Evolutionary conservation across 208 protist species (phyloP), one percentile per base, ranked within the genome.

Genomic region (Spongospora subterranea): DNA sequence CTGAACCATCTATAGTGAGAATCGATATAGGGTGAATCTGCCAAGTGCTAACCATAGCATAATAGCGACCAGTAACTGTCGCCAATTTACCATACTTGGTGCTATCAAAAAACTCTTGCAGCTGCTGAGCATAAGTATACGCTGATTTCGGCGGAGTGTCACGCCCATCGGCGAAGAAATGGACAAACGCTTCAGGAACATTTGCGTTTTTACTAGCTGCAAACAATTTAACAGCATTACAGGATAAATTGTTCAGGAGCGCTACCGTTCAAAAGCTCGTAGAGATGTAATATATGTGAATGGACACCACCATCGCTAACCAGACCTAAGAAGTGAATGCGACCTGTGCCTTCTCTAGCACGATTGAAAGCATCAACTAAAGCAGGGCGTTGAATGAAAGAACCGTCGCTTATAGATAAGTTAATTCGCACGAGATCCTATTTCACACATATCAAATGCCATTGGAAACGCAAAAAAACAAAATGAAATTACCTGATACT

Each of bases 391-490:
- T 0, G 45, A 11, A 32, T 0, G 13, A 94, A 45, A 24, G 29
- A 20, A 24, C 76, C 45, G 13, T 93, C 24, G 40, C 89, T 40
- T 29, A 94, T 41, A 13, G 90, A 41, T 11, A 90, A 65, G 35
- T 94, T 93, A 50, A 94, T 94, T 45, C 90, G 92, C 0, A 94
- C 93, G 39, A 94, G 90, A 76, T 94, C 93, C 90, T 88, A 60
- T 0, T n/a, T 0, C 13, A 60, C 50, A 6, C 50, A 60, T 6
- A 6, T 24, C 24, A 29, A 60, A n/a, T n/a, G n/a, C n/a, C n/a
- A n/a, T 60, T 60, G 50, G 13, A 60, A 60, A 29, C 24, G 50
- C 24, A 60, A 60, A 60, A 29, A 60, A 60, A 60, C 6, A 60
- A 60, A 60, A 6, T 24, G 50, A 6, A 60, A 60, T 38, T 43